Evolutionary conservation across 2,329 filamentous ascomycete genomes (phyloP).

Genomic region (Colletotrichum zoysiae): DNA sequence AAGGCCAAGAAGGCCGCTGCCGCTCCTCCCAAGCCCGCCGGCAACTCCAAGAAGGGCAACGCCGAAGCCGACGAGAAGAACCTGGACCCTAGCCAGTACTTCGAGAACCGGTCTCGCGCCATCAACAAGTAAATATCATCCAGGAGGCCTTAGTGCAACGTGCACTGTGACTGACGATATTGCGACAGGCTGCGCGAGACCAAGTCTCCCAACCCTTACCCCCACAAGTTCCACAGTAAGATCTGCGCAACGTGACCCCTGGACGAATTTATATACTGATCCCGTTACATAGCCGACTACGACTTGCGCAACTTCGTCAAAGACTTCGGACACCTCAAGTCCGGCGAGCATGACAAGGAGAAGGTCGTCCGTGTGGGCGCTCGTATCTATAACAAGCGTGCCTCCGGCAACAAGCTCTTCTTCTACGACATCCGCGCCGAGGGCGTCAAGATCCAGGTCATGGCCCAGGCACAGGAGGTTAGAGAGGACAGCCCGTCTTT

Average conservation of each 20-base stretch:
- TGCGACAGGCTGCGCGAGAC: slow-evolving; percentile 69
- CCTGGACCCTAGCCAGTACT: slow-evolving; percentile 78
- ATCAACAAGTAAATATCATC: slow-evolving; percentile 70
- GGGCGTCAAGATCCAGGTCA: slow-evolving; percentile 83
- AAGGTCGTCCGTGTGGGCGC: slow-evolving; percentile 83
- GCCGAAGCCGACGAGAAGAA: slow-evolving; percentile 75
- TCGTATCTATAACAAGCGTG: slow-evolving; percentile 89
- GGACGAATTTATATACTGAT: slow-evolving; percentile 40
- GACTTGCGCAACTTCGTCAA: slow-evolving; percentile 84
- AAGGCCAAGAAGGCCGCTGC: slow-evolving; percentile 88
- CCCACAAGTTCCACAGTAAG: slow-evolving; percentile 73
- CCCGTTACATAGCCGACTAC: slow-evolving; percentile 79
- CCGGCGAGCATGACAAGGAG: slow-evolving; percentile 84
- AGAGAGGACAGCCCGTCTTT: slow-evolving; percentile 76
- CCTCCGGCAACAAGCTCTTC: slow-evolving; percentile 84
- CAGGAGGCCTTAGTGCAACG: slow-evolving; percentile 49
- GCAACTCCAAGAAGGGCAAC: slow-evolving; percentile 75
- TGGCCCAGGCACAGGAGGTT: slow-evolving; percentile 88
- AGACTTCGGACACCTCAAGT: slow-evolving; percentile 85
- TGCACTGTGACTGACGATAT: slow-evolving; percentile 62
- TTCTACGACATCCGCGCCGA: slow-evolving; percentile 86
- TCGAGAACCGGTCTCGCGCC: slow-evolving; percentile 90
- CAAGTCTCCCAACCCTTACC: slow-evolving; percentile 86
- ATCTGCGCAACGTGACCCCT: not conserved
- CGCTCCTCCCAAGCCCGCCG: slow-evolving; percentile 69